These are phyloP conservation scores for Stachybotrys echinatus DNA, from an alignment of 2,329 filamentous ascomycete genomes.

Conservation along the genomic window DNA sequence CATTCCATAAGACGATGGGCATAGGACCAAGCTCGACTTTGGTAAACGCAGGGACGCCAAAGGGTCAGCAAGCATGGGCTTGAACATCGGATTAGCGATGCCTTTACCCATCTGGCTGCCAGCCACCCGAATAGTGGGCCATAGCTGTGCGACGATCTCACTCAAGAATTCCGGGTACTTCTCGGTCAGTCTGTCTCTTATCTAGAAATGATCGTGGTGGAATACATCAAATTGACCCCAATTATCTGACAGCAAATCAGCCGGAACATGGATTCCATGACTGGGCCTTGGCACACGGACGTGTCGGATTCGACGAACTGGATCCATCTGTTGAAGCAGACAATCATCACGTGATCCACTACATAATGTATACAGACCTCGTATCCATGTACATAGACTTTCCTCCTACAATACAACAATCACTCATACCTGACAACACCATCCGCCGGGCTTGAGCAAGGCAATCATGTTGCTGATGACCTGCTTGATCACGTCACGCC, in stretches of 20 bases:
- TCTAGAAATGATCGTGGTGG: too few relatives aligned
- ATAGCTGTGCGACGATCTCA: constrained; percentile 17
- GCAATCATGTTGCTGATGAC: background rate
- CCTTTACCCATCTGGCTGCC: constrained; percentile 16
- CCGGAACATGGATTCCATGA: background rate
- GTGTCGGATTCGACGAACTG: background rate
- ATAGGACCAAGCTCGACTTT: constrained; percentile 15
- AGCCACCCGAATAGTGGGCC: constrained; percentile 20
- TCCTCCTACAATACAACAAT: too few relatives aligned
- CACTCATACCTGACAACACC: too few relatives aligned
- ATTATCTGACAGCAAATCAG: too few relatives aligned
- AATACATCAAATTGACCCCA: too few relatives aligned
- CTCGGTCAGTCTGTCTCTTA: too few relatives aligned
- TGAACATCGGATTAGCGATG: constrained; percentile 16
- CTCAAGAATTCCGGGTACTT: too few relatives aligned
- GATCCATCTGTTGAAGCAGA: too few relatives aligned
- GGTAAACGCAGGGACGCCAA: constrained; percentile 13
- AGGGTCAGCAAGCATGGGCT: constrained; percentile 15
- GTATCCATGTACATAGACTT: too few relatives aligned
- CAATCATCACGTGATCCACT: too few relatives aligned
- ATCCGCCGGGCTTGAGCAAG: background rate
- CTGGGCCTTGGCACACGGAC: background rate
- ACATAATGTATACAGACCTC: too few relatives aligned
- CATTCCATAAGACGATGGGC: constrained; percentile 13
- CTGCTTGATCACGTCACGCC: background rate